Conservation (phyloP, 78 protist genomes). For the Creolimax fragrantissima region DNA sequence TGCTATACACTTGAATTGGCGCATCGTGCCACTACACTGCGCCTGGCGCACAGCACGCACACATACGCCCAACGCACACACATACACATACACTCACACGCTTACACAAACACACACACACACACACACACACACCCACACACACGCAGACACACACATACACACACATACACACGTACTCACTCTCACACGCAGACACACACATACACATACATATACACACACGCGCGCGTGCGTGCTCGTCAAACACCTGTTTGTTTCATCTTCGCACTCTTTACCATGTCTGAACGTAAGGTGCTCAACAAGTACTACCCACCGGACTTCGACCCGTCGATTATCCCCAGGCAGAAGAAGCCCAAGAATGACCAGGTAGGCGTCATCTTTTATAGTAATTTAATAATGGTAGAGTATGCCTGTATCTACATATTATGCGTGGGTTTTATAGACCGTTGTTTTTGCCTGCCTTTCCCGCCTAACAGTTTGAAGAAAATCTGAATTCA, state of each 20-base stretch:
- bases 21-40: no score
- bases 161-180: not conserved
- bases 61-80: not conserved
- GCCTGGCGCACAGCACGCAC: no score
- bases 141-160: not conserved
- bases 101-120: not conserved
- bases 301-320: constrained; percentile 92
- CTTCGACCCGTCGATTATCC: constrained; percentile 81
- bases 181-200: constrained; percentile 12
- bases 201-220: constrained; percentile 1
- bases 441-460: not conserved
- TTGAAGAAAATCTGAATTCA: not conserved
- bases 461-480: not conserved
- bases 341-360: constrained; percentile 40
- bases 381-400: not conserved
- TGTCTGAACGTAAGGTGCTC: constrained; percentile 82
- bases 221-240: not conserved
- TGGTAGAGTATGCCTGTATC: not conserved
- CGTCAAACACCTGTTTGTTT: not conserved
- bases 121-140: not conserved
- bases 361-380: constrained; percentile 2
- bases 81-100: constrained; percentile 1
- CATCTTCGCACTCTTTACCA: not conserved
- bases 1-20: no score
- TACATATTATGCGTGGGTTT: not conserved